Conservation (phyloP, 495 filamentous ascomycete species). For the Sordaria brevicollis region DNA sequence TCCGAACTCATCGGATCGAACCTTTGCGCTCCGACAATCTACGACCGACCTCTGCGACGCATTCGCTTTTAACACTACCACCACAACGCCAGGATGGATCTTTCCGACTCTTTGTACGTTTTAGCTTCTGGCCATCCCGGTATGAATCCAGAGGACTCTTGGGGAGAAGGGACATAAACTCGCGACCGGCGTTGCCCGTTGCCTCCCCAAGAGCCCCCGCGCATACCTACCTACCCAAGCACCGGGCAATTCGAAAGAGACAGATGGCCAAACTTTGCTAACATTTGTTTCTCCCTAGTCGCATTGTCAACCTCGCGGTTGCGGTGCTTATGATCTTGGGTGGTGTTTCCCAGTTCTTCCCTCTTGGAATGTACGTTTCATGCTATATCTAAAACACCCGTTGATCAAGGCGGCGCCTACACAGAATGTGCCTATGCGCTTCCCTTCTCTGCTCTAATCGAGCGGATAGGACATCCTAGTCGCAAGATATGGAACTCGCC, state of each 20-base stretch:
- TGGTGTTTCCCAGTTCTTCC: constrained; percentile 82
- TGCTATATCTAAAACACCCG: not conserved
- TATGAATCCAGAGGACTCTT: not conserved
- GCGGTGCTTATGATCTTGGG: constrained; percentile 83
- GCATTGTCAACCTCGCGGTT: constrained; percentile 85
- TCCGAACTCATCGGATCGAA: not conserved
- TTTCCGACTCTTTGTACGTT: constrained; percentile 38
- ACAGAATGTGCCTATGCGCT: not conserved
- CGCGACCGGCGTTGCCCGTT: not conserved
- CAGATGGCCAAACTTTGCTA: constrained; percentile 5
- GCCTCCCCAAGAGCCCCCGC: not conserved
- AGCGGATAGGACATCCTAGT: not conserved
- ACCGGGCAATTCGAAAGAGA: not conserved
- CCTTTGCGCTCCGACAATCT: not conserved
- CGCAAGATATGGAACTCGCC: not conserved
- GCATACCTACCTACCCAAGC: not conserved
- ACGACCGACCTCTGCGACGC: not conserved
- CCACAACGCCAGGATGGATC: constrained; percentile 26
- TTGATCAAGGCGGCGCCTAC: constrained; percentile 9
- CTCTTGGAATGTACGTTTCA: constrained; percentile 40
- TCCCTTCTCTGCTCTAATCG: not conserved
- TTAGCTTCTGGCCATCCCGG: not conserved
- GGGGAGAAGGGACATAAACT: not conserved
- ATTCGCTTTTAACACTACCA: not conserved
- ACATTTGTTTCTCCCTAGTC: constrained; percentile 41